These are phyloP conservation scores for Rhynchosporium agropyri DNA, from an alignment of 2,329 filamentous ascomycete genomes.

Conservation along the genomic window DNA sequence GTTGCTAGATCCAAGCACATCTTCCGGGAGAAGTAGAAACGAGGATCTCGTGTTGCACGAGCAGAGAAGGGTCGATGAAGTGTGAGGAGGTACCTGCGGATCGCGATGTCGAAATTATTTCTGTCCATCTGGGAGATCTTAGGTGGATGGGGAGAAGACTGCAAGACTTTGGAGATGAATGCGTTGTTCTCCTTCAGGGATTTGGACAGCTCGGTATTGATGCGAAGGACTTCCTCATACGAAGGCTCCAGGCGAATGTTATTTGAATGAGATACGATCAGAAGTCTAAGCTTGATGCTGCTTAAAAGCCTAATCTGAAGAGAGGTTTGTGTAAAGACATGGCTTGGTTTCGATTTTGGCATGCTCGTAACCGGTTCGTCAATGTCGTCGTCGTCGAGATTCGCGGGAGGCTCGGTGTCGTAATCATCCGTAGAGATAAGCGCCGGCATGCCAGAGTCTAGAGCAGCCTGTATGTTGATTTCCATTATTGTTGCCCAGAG, in stretches of 20 bases:
- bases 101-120: conserved; percentile 54
- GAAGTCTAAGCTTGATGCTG: conserved; percentile 49
- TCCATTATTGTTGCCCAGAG: conserved; percentile 61
- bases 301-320: conserved; percentile 51
- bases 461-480: conserved; percentile 53
- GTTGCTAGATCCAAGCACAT: conserved; percentile 50
- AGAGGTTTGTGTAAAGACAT: conserved; percentile 52
- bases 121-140: conserved; percentile 31
- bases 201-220: conserved; percentile 50
- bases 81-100: conserved; percentile 57
- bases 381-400: conserved; percentile 56
- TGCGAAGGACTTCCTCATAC: conserved; percentile 52
- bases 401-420: conserved; percentile 53
- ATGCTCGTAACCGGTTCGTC: conserved; percentile 41
- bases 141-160: neutral
- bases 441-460: conserved; percentile 55
- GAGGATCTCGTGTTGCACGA: conserved; percentile 47
- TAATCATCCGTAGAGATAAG: conserved; percentile 51
- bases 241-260: conserved; percentile 48
- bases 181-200: conserved; percentile 34
- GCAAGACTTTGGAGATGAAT: conserved; percentile 23
- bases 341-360: conserved; percentile 32
- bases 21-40: conserved; percentile 54
- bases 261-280: conserved; percentile 51
- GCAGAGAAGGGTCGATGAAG: conserved; percentile 55